Base-by-base conservation (phyloP, 495 filamentous ascomycete species). In the Penicillium paxilli region DNA sequence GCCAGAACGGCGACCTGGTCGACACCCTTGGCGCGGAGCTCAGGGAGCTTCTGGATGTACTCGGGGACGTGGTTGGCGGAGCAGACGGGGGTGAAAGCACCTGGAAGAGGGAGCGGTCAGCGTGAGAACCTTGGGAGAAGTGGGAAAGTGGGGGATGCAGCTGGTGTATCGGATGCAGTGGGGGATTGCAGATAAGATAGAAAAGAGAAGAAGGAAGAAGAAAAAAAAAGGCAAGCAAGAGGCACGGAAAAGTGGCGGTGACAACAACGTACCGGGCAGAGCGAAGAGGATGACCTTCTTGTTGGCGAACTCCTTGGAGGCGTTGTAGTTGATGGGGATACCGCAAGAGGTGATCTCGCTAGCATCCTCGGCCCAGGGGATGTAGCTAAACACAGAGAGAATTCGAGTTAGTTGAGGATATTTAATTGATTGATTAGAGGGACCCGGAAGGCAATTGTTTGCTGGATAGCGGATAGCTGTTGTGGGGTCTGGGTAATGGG, bases 61-160 rank as follows among this genome's bases (percentile, higher is more conserved):
- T 89, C 88, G 37, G 91, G 88, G 59, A 98, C 80, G 78, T 98
- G 92, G 64, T 81, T 80, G 63, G 85, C 88, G 53, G 90, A 89
- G 83, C 93, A 98, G 62, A 89, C 88, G 33, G 93, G 93, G 35
- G 93, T 98, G 86, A 98, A 98, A 49, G 93, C 93, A 61, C 64
- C 64, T 91, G 62, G 20, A 33, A 23, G 5, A 30, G 14, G 52
- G 60, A 46, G 63, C 51, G 62, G 62, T 54, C 57, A 58, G 55
- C 40, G 46, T 14, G 58, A 44, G 51, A 56, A 61, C 54, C 57
- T 52, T 59, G 54, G 51, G 37, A 49, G 50, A 47, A 26, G 38
- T n/a, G n/a, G 40, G n/a, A 17, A 21, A 23, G 38, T 44, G 6
- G 49, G 16, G 30, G n/a, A n/a, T n/a, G n/a, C n/a, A n/a, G n/a